Conservation (phyloP, 805 yeast species). For the Ogataea minuta region DNA sequence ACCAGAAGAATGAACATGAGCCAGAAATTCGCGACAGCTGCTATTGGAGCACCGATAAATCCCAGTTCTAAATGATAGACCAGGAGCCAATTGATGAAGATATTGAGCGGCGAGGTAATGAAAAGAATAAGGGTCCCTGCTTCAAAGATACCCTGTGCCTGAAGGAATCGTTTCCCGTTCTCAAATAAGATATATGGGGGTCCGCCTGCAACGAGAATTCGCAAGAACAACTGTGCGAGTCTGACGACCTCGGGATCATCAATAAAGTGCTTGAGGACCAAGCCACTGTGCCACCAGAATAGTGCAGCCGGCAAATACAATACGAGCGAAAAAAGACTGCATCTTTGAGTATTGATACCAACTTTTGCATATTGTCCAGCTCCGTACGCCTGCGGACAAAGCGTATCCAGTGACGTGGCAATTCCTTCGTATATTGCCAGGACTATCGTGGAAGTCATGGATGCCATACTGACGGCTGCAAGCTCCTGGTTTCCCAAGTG, state of each 20-base stretch:
- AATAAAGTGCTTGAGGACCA: constrained; percentile 43
- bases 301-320: constrained; percentile 57
- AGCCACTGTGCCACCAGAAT: constrained; percentile 62
- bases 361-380: constrained; percentile 60
- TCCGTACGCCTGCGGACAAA: constrained; percentile 80
- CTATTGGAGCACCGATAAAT: constrained; percentile 72
- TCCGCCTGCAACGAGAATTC: constrained; percentile 58
- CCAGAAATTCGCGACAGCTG: constrained; percentile 71
- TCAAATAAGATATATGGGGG: constrained; percentile 74
- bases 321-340: constrained; percentile 59
- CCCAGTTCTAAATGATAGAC: constrained; percentile 60
- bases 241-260: constrained; percentile 43
- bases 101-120: constrained; percentile 71
- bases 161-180: constrained; percentile 69
- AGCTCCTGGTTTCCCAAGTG: constrained; percentile 67
- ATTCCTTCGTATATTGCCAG: constrained; percentile 75
- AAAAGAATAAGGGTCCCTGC: constrained; percentile 70
- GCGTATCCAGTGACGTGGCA: constrained; percentile 70
- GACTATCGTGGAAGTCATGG: constrained; percentile 77
- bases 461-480: constrained; percentile 73
- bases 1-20: constrained; percentile 58
- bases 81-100: constrained; percentile 59
- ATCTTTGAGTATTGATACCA: constrained; percentile 66
- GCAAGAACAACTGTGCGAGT: constrained; percentile 57
- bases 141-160: constrained; percentile 77